Base-by-base conservation (phyloP, 1,284 basidiomycete species). In the Calocybe gambosa region DNA sequence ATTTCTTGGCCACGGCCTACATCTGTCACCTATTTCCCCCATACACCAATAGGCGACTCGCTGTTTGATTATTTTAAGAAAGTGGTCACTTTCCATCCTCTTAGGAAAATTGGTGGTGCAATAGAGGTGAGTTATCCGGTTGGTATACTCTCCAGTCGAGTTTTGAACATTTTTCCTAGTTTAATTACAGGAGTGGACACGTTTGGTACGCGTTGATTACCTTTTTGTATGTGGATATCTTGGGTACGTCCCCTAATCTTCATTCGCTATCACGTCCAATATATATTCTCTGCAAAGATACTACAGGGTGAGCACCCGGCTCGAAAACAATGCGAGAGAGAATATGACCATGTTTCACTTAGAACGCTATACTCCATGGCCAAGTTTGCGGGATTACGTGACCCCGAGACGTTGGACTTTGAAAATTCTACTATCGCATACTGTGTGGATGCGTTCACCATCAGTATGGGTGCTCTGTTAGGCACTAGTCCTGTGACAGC, bases 311-410 rank as follows among this genome's bases (percentile, higher is more conserved):
- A 56, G 50, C 23, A 29, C 45, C 35, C 8, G 9, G 5, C 25
- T 3, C 15, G 28, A 5, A 13, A 5, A 21, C 16, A 9, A 20
- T 23, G 19, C 3, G 18, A 19, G 26, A 18, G 18, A 21, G 9
- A 3, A n/a, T 19, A 2, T 35, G 39, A 46, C 37, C 3, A 48
- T 39, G 42, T 20, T 13, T 29, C 9, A 10, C 80, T 74, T 40
- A 87, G 89, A 59, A 93, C 91, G 1, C 68, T 93, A 9, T 92
- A 92, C 65, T 85, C 91, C 36, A 93, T 94, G 91, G 87, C 90
- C 42, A 89, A 88, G 60, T 92, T 93, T 55, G 89, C 91, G n/a
- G 88, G 88, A 18, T 76, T 94, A 9, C 86, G 89, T 47, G 85
- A 93, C 62, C 85, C 84, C 1, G 77, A 86, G 12, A 92, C 90